phyloP scores from a whole-genome alignment of 1,284 basidiomycete genomes.

The Marasmius fiardii region DNA sequence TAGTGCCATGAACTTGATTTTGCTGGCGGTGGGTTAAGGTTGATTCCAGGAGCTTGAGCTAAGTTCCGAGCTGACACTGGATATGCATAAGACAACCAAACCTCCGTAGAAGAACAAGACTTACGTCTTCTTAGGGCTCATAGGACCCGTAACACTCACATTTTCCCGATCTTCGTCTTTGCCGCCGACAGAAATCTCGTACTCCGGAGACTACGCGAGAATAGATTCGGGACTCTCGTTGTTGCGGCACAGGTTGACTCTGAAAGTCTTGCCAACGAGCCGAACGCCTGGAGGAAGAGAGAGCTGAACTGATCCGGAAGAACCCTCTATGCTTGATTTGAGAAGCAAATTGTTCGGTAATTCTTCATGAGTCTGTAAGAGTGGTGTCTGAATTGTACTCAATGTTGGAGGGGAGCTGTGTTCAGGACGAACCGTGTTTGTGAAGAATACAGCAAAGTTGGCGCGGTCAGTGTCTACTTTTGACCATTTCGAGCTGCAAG shows the following conservation, averaged over 20 bases:
- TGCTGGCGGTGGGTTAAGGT: too few species aligned
- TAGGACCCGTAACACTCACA: too few species aligned
- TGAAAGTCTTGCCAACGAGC: constrained; percentile 35
- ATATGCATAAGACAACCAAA: too few species aligned
- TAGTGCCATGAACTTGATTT: too few species aligned
- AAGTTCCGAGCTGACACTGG: too few species aligned
- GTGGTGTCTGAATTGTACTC: too few species aligned
- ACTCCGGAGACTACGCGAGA: constrained; percentile 62
- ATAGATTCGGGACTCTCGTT: constrained; percentile 43
- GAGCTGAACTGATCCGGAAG: not conserved
- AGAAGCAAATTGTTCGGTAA: not conserved
- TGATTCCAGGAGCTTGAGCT: too few species aligned
- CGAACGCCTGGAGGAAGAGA: not conserved
- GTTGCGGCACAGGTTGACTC: constrained; percentile 66
- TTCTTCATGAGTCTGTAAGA: not conserved
- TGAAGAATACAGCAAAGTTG: not conserved
- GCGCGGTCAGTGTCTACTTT: not conserved
- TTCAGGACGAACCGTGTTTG: not conserved
- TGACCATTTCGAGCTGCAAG: not conserved
- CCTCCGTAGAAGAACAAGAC: too few species aligned
- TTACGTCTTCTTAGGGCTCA: too few species aligned
- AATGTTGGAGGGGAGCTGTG: not conserved
- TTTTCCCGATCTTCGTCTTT: not conserved
- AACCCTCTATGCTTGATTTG: constrained; percentile 17
- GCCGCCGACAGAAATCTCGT: constrained; percentile 44